These are phyloP conservation scores for Trichoderma reesei DNA, from an alignment of 495 filamentous ascomycete genomes.

Conservation along the genomic window DNA sequence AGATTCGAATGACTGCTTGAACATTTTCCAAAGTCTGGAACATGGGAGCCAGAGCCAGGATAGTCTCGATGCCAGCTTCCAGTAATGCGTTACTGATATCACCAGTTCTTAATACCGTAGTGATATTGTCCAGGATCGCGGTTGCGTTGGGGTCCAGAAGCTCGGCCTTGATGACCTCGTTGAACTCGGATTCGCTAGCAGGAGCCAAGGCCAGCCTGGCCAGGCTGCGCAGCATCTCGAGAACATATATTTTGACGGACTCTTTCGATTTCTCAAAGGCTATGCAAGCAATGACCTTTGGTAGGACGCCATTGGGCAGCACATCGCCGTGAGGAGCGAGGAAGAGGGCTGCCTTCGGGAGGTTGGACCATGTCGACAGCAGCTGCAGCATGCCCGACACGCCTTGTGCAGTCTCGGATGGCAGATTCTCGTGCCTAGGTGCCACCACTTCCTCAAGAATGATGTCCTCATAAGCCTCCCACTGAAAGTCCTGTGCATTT, in stretches of 20 bases:
- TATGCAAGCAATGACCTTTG: slow-evolving; percentile 61
- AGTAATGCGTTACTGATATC: slow-evolving; percentile 60
- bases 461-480: slow-evolving; percentile 56
- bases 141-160: slow-evolving; percentile 65
- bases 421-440: slow-evolving; percentile 67
- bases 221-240: slow-evolving; percentile 63
- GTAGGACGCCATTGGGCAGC: slow-evolving; percentile 52
- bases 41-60: slow-evolving; percentile 65
- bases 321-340: slow-evolving; percentile 32
- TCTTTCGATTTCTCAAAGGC: slow-evolving; percentile 69
- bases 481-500: slow-evolving; percentile 53
- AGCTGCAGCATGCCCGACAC: slow-evolving; percentile 74
- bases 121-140: slow-evolving; percentile 53
- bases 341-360: slow-evolving; percentile 55
- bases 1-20: slow-evolving; percentile 63
- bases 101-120: slow-evolving; percentile 49
- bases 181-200: slow-evolving; percentile 43
- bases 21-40: slow-evolving; percentile 59
- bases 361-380: slow-evolving; percentile 67
- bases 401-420: slow-evolving; percentile 78
- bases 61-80: slow-evolving; percentile 62
- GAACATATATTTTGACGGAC: slow-evolving; percentile 73
- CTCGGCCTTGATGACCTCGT: slow-evolving; percentile 48
- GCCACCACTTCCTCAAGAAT: slow-evolving; percentile 68
- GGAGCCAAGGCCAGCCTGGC: slow-evolving; percentile 43